These are phyloP conservation scores for Mortierella sp. DNA, from an alignment of 371 early-diverging fungal genomes.

Conservation along the genomic window DNA sequence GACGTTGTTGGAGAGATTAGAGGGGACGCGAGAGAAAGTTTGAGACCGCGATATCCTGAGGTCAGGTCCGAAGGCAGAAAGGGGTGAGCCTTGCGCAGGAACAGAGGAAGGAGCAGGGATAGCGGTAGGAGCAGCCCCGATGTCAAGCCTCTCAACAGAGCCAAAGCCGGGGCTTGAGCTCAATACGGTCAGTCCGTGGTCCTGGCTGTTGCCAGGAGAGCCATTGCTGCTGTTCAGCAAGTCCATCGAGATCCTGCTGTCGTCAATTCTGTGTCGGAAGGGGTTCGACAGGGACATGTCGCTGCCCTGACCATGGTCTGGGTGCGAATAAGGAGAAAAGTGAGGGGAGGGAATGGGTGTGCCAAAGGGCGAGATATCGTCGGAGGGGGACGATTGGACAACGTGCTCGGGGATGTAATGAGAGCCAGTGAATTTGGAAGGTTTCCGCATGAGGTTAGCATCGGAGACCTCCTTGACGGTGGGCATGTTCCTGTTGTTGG, in stretches of 20 bases:
- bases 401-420: constrained; percentile 40
- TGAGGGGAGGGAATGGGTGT: constrained; percentile 33
- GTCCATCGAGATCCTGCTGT: constrained; percentile 22
- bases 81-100: background rate
- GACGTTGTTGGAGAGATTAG: background rate
- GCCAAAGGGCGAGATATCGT: constrained; percentile 22
- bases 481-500: background rate
- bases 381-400: background rate
- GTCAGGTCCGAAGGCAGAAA: constrained; percentile 1
- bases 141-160: background rate
- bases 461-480: background rate
- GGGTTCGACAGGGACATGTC: constrained; percentile 40
- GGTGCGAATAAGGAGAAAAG: constrained; percentile 38
- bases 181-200: background rate
- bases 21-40: background rate
- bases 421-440: constrained; percentile 39
- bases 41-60: constrained; percentile 25
- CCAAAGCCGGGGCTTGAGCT: background rate
- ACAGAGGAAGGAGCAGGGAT: background rate
- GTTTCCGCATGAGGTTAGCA: constrained; percentile 19
- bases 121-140: background rate
- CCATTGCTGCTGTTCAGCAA: constrained; percentile 7
- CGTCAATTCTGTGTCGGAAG: constrained; percentile 25
- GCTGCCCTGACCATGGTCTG: constrained; percentile 38
- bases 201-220: background rate